These are phyloP conservation scores for Pseudogymnoascus sp. DNA, from an alignment of 2,329 filamentous ascomycete species.

Conservation along the genomic window DNA sequence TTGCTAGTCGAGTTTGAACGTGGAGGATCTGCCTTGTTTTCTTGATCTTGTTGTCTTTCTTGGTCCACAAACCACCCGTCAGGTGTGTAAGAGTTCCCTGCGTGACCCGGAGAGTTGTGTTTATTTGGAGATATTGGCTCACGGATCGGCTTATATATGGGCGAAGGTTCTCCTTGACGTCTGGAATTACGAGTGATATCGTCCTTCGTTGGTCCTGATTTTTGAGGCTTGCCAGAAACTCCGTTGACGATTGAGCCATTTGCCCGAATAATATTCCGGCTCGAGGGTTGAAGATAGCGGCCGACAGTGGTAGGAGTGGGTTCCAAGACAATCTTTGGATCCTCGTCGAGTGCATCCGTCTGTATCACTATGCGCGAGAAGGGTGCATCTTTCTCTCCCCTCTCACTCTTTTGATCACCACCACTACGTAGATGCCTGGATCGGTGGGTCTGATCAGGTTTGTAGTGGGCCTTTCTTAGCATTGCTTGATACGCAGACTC, in stretches of 20 bases:
- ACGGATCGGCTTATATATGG: not conserved
- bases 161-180: not conserved
- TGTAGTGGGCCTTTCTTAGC: slow-evolving; percentile 7
- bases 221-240: not conserved
- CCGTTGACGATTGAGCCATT: not conserved
- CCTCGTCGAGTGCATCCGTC: not conserved
- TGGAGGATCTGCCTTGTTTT: not conserved
- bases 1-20: not conserved
- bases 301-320: not conserved
- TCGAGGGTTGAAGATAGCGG: slow-evolving; percentile 2
- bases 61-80: not conserved
- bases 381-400: not conserved
- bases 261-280: slow-evolving; percentile 1
- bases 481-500: slow-evolving; percentile 5
- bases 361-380: not conserved
- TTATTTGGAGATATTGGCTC: slow-evolving; percentile 1
- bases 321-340: not conserved
- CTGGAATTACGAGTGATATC: not conserved
- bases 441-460: not conserved
- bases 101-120: not conserved
- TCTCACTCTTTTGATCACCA: not conserved
- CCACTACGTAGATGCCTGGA: not conserved
- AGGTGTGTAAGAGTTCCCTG: not conserved
- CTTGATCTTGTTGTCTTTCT: not conserved
- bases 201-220: not conserved